A percentile compares a stretch with the other conserved stretches of the same genome.
These are phyloP conservation scores for Parathielavia hyrcaniae DNA, from an alignment of 495 filamentous ascomycete genomes.

Conservation along the genomic window DNA sequence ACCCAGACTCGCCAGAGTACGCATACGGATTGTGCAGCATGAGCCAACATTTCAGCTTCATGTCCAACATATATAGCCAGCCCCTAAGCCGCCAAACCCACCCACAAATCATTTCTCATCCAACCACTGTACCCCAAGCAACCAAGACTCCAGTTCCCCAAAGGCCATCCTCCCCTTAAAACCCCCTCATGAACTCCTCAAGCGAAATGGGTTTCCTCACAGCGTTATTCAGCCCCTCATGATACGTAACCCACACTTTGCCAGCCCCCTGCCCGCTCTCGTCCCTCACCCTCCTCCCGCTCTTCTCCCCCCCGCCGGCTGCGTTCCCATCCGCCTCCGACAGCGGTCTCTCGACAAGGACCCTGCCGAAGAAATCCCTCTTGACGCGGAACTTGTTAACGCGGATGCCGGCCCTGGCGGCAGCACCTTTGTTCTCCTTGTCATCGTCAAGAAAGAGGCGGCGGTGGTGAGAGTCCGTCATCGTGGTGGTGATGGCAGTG, in stretches of 20 bases:
- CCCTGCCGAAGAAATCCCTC: constrained; percentile 84
- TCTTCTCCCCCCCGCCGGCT: constrained; percentile 20
- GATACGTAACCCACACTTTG: constrained; percentile 86
- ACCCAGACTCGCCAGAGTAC: too few species aligned
- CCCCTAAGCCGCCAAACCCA: too few species aligned
- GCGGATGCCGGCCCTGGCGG: constrained; percentile 8
- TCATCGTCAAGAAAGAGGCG: constrained; percentile 21
- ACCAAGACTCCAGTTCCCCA: too few species aligned
- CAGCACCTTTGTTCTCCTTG: constrained; percentile 34
- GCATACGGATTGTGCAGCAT: too few species aligned
- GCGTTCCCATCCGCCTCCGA: constrained; percentile 37
- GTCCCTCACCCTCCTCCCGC: constrained; percentile 29
- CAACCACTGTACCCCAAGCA: too few species aligned
- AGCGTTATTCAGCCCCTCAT: constrained; percentile 95
- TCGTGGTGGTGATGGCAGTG: constrained; percentile 16
- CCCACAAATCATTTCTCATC: too few species aligned
- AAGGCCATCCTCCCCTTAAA: constrained; percentile 32
- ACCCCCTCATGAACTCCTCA: constrained; percentile 69
- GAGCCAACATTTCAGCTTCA: too few species aligned
- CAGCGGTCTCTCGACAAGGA: constrained; percentile 47
- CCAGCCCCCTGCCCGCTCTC: constrained; percentile 38
- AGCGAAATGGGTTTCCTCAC: constrained; percentile 87
- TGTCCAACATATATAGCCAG: too few species aligned
- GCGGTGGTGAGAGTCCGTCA: not conserved
- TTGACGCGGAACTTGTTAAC: constrained; percentile 48